Conservation (phyloP, 495 filamentous ascomycete genomes). For the Penicillium canariense region DNA sequence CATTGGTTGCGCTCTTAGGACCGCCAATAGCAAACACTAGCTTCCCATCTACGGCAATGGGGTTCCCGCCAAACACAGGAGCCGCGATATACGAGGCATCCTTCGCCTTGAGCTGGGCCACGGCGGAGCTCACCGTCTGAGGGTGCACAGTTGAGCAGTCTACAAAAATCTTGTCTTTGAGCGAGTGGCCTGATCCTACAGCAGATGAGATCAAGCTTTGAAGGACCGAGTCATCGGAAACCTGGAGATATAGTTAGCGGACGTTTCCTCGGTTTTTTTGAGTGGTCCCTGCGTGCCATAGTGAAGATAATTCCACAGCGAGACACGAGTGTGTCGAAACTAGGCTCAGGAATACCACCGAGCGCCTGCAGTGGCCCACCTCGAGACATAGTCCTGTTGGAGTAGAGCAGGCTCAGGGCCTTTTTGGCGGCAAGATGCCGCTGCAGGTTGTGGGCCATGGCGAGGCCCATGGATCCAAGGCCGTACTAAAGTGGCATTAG, state of each 20-base stretch:
- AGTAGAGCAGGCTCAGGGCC: conserved; percentile 36
- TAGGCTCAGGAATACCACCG: conserved; percentile 34
- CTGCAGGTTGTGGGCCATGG: conserved; percentile 49
- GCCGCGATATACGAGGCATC: conserved; percentile 41
- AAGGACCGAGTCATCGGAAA: conserved; percentile 43
- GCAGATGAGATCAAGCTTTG: conserved; percentile 35
- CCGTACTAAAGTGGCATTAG: conserved; percentile 35
- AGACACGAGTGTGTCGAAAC: conserved; percentile 36
- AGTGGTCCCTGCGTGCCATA: conserved; percentile 28
- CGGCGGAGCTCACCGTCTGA: conserved; percentile 34
- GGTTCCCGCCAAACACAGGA: conserved; percentile 47
- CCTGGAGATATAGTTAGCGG: conserved; percentile 18
- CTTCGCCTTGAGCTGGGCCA: conserved; percentile 33
- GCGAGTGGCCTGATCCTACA: conserved; percentile 30
- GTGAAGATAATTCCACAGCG: conserved; percentile 46
- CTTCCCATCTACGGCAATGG: conserved; percentile 44
- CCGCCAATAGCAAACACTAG: conserved; percentile 49
- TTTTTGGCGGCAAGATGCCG: conserved; percentile 41
- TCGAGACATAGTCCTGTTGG: conserved; percentile 46
- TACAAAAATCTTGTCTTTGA: conserved; percentile 48
- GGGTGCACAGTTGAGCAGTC: conserved; percentile 51
- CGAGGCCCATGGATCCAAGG: conserved; percentile 50
- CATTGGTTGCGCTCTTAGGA: conserved; percentile 31
- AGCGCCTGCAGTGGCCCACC: conserved; percentile 35
- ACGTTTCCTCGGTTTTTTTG: neutral